Evolutionary conservation across 441 rosid genomes (phyloP).

Genomic region (Eugenia klotzschiana): DNA sequence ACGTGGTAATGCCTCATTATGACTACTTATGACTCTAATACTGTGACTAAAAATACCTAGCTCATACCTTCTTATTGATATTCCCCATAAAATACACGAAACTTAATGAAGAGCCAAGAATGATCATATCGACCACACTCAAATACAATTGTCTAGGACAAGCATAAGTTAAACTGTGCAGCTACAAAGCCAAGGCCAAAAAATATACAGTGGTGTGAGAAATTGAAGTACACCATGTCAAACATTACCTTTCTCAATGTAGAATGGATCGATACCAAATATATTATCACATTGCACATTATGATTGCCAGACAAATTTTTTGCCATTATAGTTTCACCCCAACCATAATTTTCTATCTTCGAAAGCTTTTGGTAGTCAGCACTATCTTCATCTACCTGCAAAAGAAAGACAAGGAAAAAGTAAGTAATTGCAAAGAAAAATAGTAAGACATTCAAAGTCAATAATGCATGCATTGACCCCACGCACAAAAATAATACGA

Average conservation of each 20-base stretch:
- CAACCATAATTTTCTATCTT: slow-evolving; percentile 69
- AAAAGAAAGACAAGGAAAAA: slow-evolving; percentile 6
- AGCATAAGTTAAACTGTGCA: not conserved
- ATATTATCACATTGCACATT: slow-evolving; percentile 33
- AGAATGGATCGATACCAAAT: slow-evolving; percentile 78
- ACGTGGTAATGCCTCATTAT: not conserved
- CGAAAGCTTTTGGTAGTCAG: slow-evolving; percentile 23
- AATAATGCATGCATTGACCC: not conserved
- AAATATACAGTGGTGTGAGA: not conserved
- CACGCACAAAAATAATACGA: not conserved
- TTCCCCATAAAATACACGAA: not conserved
- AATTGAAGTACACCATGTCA: not conserved
- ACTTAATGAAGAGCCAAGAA: not conserved
- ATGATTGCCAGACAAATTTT: slow-evolving; percentile 18
- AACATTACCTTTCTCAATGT: slow-evolving; percentile 58
- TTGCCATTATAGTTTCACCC: slow-evolving; percentile 39
- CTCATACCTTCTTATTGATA: not conserved
- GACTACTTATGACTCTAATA: not conserved
- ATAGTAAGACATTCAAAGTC: not conserved
- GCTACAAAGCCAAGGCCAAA: not conserved
- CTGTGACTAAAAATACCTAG: not conserved
- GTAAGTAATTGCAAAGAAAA: not conserved
- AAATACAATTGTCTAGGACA: not conserved
- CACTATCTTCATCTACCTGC: slow-evolving; percentile 27
- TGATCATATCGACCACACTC: not conserved